Conservation (phyloP, 2,329 filamentous ascomycete species). For the Monosporascus sp. region DNA sequence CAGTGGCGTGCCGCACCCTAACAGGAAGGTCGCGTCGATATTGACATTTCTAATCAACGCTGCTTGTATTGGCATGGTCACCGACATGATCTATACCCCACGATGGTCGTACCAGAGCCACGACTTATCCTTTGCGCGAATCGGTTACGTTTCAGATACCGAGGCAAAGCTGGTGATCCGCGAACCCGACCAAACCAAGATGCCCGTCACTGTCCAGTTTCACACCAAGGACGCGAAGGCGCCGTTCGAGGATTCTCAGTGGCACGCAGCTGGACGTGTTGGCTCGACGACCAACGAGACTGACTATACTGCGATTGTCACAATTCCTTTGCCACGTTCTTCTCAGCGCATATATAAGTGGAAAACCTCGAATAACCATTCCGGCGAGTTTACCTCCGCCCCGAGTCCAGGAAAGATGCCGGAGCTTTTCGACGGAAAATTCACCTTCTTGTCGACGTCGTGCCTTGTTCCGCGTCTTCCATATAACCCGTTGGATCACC, state of each 20-base stretch:
- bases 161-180: constrained; percentile 78
- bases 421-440: constrained; percentile 57
- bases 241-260: constrained; percentile 51
- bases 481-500: constrained; percentile 78
- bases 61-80: constrained; percentile 59
- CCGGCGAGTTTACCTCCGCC: constrained; percentile 74
- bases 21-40: constrained; percentile 59
- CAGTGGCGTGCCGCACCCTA: constrained; percentile 68
- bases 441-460: constrained; percentile 87
- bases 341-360: constrained; percentile 78
- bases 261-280: constrained; percentile 63
- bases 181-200: constrained; percentile 69
- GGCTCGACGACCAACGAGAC: constrained; percentile 65
- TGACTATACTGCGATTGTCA: constrained; percentile 73
- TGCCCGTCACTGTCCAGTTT: constrained; percentile 71
- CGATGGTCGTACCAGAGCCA: constrained; percentile 63
- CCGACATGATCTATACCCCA: constrained; percentile 74
- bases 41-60: constrained; percentile 69
- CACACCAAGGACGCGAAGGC: constrained; percentile 46
- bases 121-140: constrained; percentile 76
- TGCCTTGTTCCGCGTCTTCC: constrained; percentile 91
- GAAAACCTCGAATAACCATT: constrained; percentile 78
- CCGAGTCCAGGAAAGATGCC: constrained; percentile 63
- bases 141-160: constrained; percentile 79
- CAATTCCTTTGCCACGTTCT: constrained; percentile 56